Evolutionary conservation across 2,329 filamentous ascomycete species (phyloP), one percentile per base, ranked within the genome.

Genomic region (Fusarium lyarnte): DNA sequence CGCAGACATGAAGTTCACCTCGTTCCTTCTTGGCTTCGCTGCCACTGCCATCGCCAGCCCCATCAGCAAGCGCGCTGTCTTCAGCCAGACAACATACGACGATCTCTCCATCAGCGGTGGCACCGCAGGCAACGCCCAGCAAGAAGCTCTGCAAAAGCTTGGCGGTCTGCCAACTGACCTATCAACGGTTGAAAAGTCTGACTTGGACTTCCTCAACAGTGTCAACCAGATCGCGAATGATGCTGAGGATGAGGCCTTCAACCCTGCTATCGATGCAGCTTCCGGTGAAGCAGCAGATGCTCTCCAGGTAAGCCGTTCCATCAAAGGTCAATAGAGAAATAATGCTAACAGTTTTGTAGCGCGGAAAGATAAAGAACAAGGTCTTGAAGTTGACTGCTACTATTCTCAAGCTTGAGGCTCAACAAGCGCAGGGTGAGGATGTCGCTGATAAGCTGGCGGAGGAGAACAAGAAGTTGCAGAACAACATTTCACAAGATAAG

Each of bases 291-390:
- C 80, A 42, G 85, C 84, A 6, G 83, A 82, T 27, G 86, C 87
- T 54, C 83, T 89, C 17, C 80, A 86, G 80, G 84, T 83, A 76
- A 39, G 71, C 43, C 17, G 2, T 1, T 3, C 8, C 3, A 5
- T 21, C 12, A 6, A 7, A 4, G 6, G 5, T 9, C 1, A 39
- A 14, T 17, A 27, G 13, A 23, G 2, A 2, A 8, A 2, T 4
- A 43, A 17, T 8, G 1, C 58, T 76, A 31, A 69, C 36, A 31
- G 2, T 27, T 14, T 31, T 12, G 41, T 60, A 85, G 84, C 82
- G 84, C 58, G 87, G 87, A 76, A 89, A 89, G 81, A 89, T 85
- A 67, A 87, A 88, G 85, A 89, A 89, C 84, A 89, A 89, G 81
- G 86, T 89, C 21, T 79, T 89, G 58, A 89, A 90, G 81, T 81